Percentiles rank a stretch among this genome's conserved stretches.
phyloP scores from a whole-genome alignment of 2,329 filamentous ascomycete genomes.

The Ophiocordyceps sinensis region DNA sequence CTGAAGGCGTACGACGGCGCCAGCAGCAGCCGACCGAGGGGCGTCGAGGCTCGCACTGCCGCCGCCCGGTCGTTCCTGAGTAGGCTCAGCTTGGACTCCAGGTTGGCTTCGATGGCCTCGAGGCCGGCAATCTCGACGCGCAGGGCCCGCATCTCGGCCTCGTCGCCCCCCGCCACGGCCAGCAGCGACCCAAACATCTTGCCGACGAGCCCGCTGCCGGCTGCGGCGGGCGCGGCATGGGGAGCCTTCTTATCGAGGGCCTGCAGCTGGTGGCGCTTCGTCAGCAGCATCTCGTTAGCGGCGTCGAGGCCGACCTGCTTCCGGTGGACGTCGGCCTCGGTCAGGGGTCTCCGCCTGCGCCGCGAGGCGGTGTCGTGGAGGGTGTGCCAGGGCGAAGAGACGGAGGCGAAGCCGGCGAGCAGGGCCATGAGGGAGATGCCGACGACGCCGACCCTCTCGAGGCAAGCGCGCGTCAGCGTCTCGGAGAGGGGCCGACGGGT shows the following conservation, averaged over 20 bases:
- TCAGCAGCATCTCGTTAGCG: slow-evolving; percentile 62
- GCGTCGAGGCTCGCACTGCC: slow-evolving; percentile 53
- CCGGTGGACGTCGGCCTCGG: slow-evolving; percentile 59
- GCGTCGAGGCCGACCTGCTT: slow-evolving; percentile 69
- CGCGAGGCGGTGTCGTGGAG: slow-evolving; percentile 47
- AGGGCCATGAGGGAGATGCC: slow-evolving; percentile 78
- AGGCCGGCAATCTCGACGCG: slow-evolving; percentile 67
- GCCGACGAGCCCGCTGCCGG: slow-evolving; percentile 45
- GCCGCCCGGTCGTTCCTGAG: slow-evolving; percentile 49
- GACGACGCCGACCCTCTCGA: slow-evolving; percentile 66
- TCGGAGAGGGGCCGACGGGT: slow-evolving; percentile 14
- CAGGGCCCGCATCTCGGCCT: slow-evolving; percentile 44
- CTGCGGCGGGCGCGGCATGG: slow-evolving; percentile 17
- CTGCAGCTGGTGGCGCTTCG: slow-evolving; percentile 59
- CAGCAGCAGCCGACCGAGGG: slow-evolving; percentile 48
- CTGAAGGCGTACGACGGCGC: slow-evolving; percentile 55
- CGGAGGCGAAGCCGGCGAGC: slow-evolving; percentile 79
- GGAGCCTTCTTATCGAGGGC: slow-evolving; percentile 48
- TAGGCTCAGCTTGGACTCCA: slow-evolving; percentile 49
- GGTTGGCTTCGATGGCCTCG: slow-evolving; percentile 60
- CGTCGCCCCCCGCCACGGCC: slow-evolving; percentile 41
- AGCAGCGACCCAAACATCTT: slow-evolving; percentile 61
- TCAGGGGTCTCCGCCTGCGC: slow-evolving; percentile 38
- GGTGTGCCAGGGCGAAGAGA: slow-evolving; percentile 74
- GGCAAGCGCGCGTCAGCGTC: slow-evolving; percentile 35